Conservation (phyloP, 2,329 filamentous ascomycete species). For the Claviceps africana region DNA sequence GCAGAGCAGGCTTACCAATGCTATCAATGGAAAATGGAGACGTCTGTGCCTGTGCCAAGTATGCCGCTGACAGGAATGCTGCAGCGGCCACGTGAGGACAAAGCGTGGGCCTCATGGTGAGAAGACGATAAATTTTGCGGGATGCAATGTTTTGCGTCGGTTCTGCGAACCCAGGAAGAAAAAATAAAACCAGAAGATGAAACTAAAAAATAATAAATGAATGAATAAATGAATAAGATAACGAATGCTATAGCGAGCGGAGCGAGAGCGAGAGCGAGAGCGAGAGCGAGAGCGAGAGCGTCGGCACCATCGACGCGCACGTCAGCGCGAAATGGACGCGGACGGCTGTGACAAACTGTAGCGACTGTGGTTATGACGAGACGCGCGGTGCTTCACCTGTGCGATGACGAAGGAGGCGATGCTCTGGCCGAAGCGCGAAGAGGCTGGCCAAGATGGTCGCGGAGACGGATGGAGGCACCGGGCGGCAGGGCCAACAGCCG, state of each 20-base stretch:
- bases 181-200: background rate
- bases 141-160: too few relatives aligned
- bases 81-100: constrained; percentile 1
- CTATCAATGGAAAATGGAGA: constrained; percentile 5
- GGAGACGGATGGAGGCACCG: background rate
- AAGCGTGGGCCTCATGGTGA: constrained; percentile 6
- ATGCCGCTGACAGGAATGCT: constrained; percentile 4
- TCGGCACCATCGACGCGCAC: background rate
- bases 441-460: too few relatives aligned
- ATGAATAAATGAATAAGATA: background rate
- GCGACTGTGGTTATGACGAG: background rate
- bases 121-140: background rate
- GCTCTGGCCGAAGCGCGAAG: too few relatives aligned
- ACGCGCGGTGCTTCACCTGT: too few relatives aligned
- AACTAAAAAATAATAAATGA: background rate
- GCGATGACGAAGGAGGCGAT: too few relatives aligned
- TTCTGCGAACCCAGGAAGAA: too few relatives aligned
- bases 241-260: background rate
- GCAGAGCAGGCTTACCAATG: constrained; percentile 4
- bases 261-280: too few relatives aligned
- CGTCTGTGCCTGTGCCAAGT: constrained; percentile 5
- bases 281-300: background rate
- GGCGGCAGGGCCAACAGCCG: background rate
- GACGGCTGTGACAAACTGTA: background rate
- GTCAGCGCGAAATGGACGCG: background rate